phyloP scores from a whole-genome alignment of 345 rosid species.

The Erysimum cheiranthoides region DNA sequence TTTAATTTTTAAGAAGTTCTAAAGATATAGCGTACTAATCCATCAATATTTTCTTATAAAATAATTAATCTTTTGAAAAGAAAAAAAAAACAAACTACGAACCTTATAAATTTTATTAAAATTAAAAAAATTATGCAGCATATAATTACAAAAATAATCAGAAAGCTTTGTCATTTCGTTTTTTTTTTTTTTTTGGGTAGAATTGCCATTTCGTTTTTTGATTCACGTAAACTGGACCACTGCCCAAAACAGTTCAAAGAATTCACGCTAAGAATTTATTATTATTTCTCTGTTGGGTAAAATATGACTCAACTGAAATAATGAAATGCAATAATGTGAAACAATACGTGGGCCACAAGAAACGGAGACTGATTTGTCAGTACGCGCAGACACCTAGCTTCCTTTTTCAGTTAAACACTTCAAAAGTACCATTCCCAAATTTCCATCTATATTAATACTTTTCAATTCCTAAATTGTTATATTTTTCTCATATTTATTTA shows the following conservation, averaged over 20 bases:
- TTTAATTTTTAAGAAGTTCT: too few relatives aligned
- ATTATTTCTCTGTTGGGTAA: slow-evolving; percentile 1
- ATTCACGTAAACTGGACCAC: slow-evolving; percentile 30
- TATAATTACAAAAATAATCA: too few relatives aligned
- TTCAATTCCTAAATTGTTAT: neutral
- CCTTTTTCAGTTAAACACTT: slow-evolving; percentile 44
- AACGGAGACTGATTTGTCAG: slow-evolving; percentile 40
- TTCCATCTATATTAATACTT: slow-evolving; percentile 19
- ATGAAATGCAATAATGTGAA: slow-evolving; percentile 30
- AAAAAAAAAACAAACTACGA: neutral
- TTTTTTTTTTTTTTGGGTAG: too few relatives aligned
- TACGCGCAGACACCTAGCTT: slow-evolving; percentile 30
- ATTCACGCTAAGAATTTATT: slow-evolving; percentile 17
- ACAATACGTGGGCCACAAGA: slow-evolving; percentile 43
- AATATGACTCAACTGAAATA: neutral
- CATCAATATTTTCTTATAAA: neutral
- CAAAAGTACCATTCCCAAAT: slow-evolving; percentile 31
- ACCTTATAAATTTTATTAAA: too few relatives aligned
- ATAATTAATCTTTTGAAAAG: neutral
- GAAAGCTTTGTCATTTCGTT: slow-evolving; percentile 9
- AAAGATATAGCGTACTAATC: too few relatives aligned
- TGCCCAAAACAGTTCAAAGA: slow-evolving; percentile 11
- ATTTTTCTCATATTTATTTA: neutral
- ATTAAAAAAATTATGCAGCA: neutral
- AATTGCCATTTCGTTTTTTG: neutral